A percentile compares a stretch with the other conserved stretches of the same genome.
phyloP scores from a whole-genome alignment of 495 filamentous ascomycete species.

The Lasiosphaeria ovina region DNA sequence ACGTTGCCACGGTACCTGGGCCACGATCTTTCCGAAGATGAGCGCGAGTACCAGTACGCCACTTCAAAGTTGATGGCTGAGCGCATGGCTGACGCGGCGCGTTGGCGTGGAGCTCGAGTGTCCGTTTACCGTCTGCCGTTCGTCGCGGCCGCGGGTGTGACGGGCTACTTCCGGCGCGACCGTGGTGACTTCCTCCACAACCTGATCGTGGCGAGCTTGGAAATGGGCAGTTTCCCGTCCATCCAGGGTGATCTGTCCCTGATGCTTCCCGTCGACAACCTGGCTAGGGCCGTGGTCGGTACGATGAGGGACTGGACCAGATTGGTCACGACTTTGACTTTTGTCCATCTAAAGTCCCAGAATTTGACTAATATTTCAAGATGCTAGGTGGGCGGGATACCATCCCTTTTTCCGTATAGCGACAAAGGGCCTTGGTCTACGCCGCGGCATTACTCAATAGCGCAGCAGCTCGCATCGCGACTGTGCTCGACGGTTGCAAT shows the following conservation, averaged over 20 bases:
- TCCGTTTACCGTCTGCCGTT: constrained; percentile 33
- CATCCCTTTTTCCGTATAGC: background rate
- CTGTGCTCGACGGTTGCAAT: background rate
- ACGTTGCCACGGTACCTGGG: constrained; percentile 31
- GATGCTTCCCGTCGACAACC: constrained; percentile 15
- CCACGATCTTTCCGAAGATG: constrained; percentile 20
- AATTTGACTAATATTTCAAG: background rate
- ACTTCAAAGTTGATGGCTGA: constrained; percentile 37
- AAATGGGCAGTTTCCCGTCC: constrained; percentile 31
- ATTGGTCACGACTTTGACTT: background rate
- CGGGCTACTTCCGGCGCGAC: constrained; percentile 33
- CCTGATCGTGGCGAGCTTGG: constrained; percentile 28
- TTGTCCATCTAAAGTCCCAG: background rate
- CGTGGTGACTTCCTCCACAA: constrained; percentile 37
- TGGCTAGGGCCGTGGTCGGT: background rate
- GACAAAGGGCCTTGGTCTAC: background rate
- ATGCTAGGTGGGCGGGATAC: background rate
- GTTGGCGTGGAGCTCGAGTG: constrained; percentile 32
- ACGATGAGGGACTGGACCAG: background rate
- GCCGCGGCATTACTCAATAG: background rate
- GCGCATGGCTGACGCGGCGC: constrained; percentile 28
- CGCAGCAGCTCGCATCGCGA: background rate
- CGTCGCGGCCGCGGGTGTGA: constrained; percentile 29
- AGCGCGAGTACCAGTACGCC: constrained; percentile 32
- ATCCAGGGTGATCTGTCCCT: constrained; percentile 28